Conservation (phyloP, 352 stramenopile species). For the Halophytophthora polymorphica region DNA sequence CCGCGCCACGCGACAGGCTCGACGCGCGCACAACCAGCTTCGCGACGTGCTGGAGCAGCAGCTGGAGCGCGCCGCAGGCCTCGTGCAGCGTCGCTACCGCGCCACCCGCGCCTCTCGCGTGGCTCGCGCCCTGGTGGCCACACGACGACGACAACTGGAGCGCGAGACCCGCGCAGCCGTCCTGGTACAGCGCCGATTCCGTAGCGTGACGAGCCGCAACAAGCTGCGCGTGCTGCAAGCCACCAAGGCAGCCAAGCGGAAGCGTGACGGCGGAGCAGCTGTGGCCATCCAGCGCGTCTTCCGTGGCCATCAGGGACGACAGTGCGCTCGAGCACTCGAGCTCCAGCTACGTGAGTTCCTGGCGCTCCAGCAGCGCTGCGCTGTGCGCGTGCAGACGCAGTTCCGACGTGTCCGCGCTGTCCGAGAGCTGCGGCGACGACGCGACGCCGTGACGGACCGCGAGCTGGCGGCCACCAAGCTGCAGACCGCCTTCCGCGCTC, state of each 20-base stretch:
- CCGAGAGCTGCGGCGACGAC: constrained; percentile 24
- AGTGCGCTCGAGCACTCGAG: constrained; percentile 33
- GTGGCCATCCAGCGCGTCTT: constrained; percentile 59
- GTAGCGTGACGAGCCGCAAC: constrained; percentile 31
- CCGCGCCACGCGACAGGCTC: constrained; percentile 34
- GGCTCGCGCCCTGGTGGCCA: constrained; percentile 36
- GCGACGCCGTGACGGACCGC: constrained; percentile 22
- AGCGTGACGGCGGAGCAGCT: constrained; percentile 33
- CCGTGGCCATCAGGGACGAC: constrained; percentile 44
- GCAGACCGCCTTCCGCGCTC: constrained; percentile 54
- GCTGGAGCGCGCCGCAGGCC: constrained; percentile 32
- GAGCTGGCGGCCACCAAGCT: constrained; percentile 56
- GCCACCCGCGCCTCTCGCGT: constrained; percentile 38
- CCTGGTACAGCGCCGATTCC: constrained; percentile 53
- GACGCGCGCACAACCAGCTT: constrained; percentile 28
- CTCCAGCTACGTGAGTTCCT: constrained; percentile 30
- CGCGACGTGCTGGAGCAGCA: constrained; percentile 43
- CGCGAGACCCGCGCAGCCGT: constrained; percentile 40
- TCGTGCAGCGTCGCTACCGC: constrained; percentile 65
- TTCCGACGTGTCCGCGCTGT: constrained; percentile 42
- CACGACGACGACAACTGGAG: constrained; percentile 26
- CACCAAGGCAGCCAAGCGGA: constrained; percentile 25
- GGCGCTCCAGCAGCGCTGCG: constrained; percentile 29
- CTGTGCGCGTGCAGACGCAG: constrained; percentile 48
- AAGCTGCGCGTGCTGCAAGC: constrained; percentile 33